Base-by-base conservation (phyloP, 169 alveolate species). In the Cryptosporidium tyzzeri region DNA sequence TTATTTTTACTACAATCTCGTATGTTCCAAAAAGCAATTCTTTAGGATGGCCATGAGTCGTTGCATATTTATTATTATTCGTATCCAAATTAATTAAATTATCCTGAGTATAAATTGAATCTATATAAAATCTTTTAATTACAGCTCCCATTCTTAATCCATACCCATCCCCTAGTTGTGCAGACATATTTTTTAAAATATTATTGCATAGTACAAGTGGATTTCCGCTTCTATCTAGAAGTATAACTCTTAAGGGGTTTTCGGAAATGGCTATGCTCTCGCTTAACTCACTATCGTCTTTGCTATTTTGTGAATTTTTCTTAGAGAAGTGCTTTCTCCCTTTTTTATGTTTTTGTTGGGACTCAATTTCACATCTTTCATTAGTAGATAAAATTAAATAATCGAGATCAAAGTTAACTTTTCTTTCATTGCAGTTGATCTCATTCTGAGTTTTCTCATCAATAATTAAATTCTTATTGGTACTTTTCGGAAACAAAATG, bases 131-230 rank as follows among this genome's bases (percentile, higher is more conserved):
- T 44, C 89, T 59, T 44, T 80, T 80, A 61, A 80, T 65, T 1
- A 80, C 89, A 61, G 89, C 89, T 23, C 89, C 89, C 33, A 44
- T 29, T 80, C 75, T 80, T 16, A 80, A 41, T 58, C 75, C 37
- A 31, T 48, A 6, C 26, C 89, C 89, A 62, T 80, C 89, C 1
- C 89, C 89, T 21, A 80, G 41, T 23, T 62, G 89, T n/a, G 65
- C 75, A 35, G 89, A 59, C 89, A 80, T 80, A 29, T 45, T 80
- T 29, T 59, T 59, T 39, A 80, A 67, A 16, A 80, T 62, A 41
- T 50, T 59, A 62, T 59, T 62, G 37, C 89, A 80, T 4, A 80
- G 53, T 1, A 80, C 37, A 14, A 80, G 48, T 0, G 89, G 89
- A 48, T 37, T 80, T 41, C 89, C 89, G 21, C 59, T 62, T 62